Percentiles rank a stretch among this genome's conserved stretches.
Evolutionary conservation across 192 early-diverging fungal species (phyloP).

Genomic region (Coemansia sp.): DNA sequence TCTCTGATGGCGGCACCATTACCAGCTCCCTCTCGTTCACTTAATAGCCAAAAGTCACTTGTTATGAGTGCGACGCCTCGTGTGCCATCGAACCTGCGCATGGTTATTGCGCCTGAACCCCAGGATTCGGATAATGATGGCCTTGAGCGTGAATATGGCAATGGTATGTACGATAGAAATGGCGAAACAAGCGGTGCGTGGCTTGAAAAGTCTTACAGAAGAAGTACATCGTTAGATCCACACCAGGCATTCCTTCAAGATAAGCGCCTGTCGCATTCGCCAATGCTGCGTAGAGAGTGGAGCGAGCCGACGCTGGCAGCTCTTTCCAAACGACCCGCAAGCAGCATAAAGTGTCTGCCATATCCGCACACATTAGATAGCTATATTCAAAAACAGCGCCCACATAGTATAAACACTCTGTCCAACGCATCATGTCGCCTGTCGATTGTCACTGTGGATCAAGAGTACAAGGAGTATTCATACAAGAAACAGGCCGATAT

Average conservation of each 20-base stretch:
- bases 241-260: neutral
- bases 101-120: conserved; percentile 13
- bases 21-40: neutral
- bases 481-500: conserved; percentile 37
- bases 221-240: neutral
- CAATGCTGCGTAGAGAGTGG: conserved; percentile 26
- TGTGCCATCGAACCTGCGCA: conserved; percentile 43
- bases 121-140: neutral
- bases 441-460: conserved; percentile 38
- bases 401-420: conserved; percentile 23
- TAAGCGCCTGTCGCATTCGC: neutral
- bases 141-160: neutral
- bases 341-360: conserved; percentile 21
- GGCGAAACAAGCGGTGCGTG: neutral
- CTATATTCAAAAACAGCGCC: conserved; percentile 33
- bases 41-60: conserved; percentile 16
- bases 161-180: neutral
- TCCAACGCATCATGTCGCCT: conserved; percentile 36
- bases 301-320: conserved; percentile 26
- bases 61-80: conserved; percentile 32
- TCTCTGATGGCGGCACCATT: neutral
- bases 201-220: neutral
- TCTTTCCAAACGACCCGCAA: conserved; percentile 17
- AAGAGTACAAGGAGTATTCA: conserved; percentile 45
- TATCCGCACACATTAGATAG: conserved; percentile 45